These are phyloP conservation scores for Arthromyces matolae DNA, from an alignment of 768 basidiomycete species.

Conservation along the genomic window DNA sequence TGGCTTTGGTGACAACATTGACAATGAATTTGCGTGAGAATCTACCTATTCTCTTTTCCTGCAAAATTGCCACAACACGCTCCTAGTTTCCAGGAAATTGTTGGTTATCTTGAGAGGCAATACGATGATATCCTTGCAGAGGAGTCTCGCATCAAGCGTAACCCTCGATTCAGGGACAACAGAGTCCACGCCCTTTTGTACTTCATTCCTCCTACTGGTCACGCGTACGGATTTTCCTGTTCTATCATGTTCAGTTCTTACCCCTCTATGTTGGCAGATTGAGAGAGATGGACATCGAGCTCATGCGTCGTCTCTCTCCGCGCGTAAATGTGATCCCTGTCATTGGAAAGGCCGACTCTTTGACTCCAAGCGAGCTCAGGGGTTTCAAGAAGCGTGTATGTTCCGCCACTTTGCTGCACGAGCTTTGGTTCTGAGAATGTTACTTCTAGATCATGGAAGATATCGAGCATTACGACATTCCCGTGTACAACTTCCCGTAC, in stretches of 20 bases:
- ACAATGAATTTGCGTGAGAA: slow-evolving; percentile 97
- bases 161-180: slow-evolving; percentile 98
- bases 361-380: slow-evolving; percentile 89
- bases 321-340: slow-evolving; percentile 99
- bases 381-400: slow-evolving; percentile 93
- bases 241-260: slow-evolving; percentile 54
- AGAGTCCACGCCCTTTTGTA: slow-evolving; percentile 94
- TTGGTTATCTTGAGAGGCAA: slow-evolving; percentile 95
- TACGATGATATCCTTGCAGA: slow-evolving; percentile 98
- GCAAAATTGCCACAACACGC: slow-evolving; percentile 1
- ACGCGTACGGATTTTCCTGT: slow-evolving; percentile 60
- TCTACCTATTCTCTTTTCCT: slow-evolving; percentile 3
- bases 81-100: slow-evolving; percentile 90
- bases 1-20: slow-evolving; percentile 97
- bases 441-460: slow-evolving; percentile 91
- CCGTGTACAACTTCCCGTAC: slow-evolving; percentile 99
- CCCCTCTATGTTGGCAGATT: slow-evolving; percentile 42
- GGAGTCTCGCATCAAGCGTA: slow-evolving; percentile 98
- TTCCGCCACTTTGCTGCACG: slow-evolving; percentile 9
- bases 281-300: slow-evolving; percentile 97
- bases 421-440: slow-evolving; percentile 2
- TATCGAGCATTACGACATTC: slow-evolving; percentile 97
- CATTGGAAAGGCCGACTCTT: slow-evolving; percentile 91
- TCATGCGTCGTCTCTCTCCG: slow-evolving; percentile 96
- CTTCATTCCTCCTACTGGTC: slow-evolving; percentile 98